These are phyloP conservation scores for Moricandia moricandioides DNA, from an alignment of 345 rosid species.

Conservation along the genomic window DNA sequence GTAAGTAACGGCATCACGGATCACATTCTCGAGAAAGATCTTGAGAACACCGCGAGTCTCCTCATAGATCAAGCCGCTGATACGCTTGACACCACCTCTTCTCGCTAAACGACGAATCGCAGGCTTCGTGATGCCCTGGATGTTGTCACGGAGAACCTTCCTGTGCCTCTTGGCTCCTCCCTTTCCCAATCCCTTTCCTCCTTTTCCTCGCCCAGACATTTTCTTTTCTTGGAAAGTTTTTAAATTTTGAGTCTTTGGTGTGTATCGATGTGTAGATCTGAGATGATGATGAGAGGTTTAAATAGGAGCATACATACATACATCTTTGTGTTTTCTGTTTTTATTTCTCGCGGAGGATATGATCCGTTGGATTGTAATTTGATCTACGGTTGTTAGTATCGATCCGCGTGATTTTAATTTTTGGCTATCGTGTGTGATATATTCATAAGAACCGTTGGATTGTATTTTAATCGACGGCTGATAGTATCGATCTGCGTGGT, in stretches of 20 bases:
- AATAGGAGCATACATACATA: background rate
- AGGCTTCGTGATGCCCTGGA: conserved; percentile 44
- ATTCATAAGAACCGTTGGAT: background rate
- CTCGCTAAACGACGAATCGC: conserved; percentile 42
- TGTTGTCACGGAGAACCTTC: conserved; percentile 43
- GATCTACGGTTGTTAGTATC: conserved; percentile 9
- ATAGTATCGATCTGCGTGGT: background rate
- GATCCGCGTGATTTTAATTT: conserved; percentile 6
- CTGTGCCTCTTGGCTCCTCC: conserved; percentile 49
- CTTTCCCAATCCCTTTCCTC: conserved; percentile 48
- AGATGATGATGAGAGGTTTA: background rate
- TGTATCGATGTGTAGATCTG: background rate
- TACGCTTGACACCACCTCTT: conserved; percentile 46
- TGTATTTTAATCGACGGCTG: background rate
- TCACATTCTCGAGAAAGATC: conserved; percentile 43
- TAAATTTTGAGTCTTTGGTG: background rate
- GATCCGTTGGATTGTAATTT: conserved; percentile 15
- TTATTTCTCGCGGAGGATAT: background rate
- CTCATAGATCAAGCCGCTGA: conserved; percentile 40
- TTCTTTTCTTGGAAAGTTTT: background rate
- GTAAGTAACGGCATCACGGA: conserved; percentile 43
- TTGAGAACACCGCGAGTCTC: conserved; percentile 43
- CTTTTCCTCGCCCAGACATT: conserved; percentile 48
- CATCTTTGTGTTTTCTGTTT: conserved; percentile 23
- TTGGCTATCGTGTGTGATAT: background rate